Percentiles rank a stretch among this genome's conserved stretches.
Conservation (phyloP, 2,329 filamentous ascomycete genomes). For the Capronia coronata region DNA sequence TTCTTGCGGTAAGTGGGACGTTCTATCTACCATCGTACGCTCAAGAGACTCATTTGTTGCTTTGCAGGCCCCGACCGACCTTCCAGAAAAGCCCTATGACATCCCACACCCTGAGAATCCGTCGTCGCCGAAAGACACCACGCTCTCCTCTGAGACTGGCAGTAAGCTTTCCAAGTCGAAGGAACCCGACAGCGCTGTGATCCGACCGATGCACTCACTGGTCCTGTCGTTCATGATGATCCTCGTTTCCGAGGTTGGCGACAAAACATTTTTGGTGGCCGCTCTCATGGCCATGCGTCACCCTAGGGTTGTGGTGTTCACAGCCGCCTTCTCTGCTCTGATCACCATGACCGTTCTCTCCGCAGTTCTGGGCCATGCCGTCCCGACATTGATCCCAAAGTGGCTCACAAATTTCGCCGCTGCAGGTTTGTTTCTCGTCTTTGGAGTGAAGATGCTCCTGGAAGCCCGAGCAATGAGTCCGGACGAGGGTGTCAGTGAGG, state of each 20-base stretch:
- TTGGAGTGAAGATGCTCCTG: constrained; percentile 73
- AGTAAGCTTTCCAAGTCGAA: constrained; percentile 30
- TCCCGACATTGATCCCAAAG: constrained; percentile 84
- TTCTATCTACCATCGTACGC: not conserved
- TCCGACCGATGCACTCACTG: constrained; percentile 80
- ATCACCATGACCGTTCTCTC: constrained; percentile 93
- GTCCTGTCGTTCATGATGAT: constrained; percentile 95
- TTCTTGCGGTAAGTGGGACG: constrained; percentile 48
- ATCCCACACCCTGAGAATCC: constrained; percentile 62
- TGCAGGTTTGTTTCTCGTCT: constrained; percentile 77
- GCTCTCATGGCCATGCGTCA: constrained; percentile 99
- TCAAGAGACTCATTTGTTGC: constrained; percentile 3
- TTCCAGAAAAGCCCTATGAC: constrained; percentile 72
- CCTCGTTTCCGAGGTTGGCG: constrained; percentile 88
- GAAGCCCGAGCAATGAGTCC: constrained; percentile 86
- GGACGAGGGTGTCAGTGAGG: constrained; percentile 85
- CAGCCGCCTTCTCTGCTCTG: constrained; percentile 84
- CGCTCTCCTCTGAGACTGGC: constrained; percentile 47
- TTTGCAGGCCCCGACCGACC: constrained; percentile 68
- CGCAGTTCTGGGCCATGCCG: constrained; percentile 83
- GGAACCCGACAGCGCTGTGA: constrained; percentile 43
- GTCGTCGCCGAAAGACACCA: constrained; percentile 58
- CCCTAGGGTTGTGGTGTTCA: constrained; percentile 85
- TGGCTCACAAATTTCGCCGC: constrained; percentile 84
- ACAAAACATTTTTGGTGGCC: constrained; percentile 97